A percentile compares a stretch with the other conserved stretches of the same genome.
These are phyloP conservation scores for Candida ovalis DNA, from an alignment of 805 yeast species.

Conservation along the genomic window DNA sequence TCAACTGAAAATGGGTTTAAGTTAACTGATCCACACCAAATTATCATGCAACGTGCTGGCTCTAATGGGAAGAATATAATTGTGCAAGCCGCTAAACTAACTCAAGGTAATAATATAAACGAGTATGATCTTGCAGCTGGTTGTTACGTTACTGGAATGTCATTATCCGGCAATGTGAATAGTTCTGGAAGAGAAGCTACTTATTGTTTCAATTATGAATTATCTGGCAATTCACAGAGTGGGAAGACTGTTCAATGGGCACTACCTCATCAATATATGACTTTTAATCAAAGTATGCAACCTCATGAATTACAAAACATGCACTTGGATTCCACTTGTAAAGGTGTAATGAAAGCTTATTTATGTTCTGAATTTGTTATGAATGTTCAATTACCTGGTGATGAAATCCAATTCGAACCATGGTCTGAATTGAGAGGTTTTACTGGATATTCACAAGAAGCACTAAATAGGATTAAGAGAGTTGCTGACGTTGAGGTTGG, in stretches of 20 bases:
- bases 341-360: constrained; percentile 49
- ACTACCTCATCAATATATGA: constrained; percentile 49
- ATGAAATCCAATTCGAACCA: constrained; percentile 45
- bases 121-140: constrained; percentile 68
- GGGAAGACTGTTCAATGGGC: constrained; percentile 40
- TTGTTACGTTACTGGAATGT: constrained; percentile 47
- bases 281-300: constrained; percentile 28
- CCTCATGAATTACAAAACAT: constrained; percentile 24
- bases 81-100: constrained; percentile 49
- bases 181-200: constrained; percentile 29
- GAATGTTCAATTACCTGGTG: constrained; percentile 29
- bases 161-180: constrained; percentile 37
- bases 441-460: constrained; percentile 32
- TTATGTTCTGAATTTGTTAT: constrained; percentile 31
- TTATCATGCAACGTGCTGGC: constrained; percentile 21
- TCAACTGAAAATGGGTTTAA: constrained; percentile 19
- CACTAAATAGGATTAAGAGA: constrained; percentile 36
- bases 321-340: constrained; percentile 47
- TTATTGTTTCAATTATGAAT: constrained; percentile 40
- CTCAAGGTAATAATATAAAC: constrained; percentile 31
- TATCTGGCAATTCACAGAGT: constrained; percentile 20
- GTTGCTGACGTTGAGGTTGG: constrained; percentile 52
- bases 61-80: constrained; percentile 30
- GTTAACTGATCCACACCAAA: constrained; percentile 26
- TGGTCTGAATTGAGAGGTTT: constrained; percentile 49